These are phyloP conservation scores for Syzygium aromaticum DNA, from an alignment of 345 rosid species.

Conservation along the genomic window DNA sequence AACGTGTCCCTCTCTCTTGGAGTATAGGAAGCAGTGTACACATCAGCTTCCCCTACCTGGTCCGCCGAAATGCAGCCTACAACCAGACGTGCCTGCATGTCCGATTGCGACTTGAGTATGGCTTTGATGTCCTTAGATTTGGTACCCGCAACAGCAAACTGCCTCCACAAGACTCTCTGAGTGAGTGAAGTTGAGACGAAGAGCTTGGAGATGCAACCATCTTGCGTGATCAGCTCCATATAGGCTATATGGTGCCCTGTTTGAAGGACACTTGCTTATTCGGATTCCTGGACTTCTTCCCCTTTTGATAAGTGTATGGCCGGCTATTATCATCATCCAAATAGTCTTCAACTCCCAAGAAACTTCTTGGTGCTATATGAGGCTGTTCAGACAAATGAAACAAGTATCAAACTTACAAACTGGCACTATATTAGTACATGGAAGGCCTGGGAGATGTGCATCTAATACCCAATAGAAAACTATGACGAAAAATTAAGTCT, in stretches of 20 bases:
- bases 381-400: neutral
- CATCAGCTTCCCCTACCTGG: neutral
- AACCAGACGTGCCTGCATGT: neutral
- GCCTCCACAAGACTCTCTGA: neutral
- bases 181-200: neutral
- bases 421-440: no score
- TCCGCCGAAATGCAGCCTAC: fast-evolving
- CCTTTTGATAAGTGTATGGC: neutral
- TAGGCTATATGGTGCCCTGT: neutral
- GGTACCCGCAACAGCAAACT: fast-evolving
- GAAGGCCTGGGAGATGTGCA: no score
- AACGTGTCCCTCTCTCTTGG: neutral
- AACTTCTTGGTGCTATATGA: neutral
- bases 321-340: neutral
- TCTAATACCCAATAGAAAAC: no score
- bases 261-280: neutral
- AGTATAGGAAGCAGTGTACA: neutral
- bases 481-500: no score
- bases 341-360: neutral
- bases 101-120: fast-evolving
- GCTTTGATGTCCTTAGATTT: neutral
- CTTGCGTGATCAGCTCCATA: neutral
- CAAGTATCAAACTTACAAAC: no score
- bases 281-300: neutral
- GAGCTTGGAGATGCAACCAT: neutral